Base-by-base conservation (phyloP, 768 basidiomycete genomes). In the Gelatoporia subvermispora region DNA sequence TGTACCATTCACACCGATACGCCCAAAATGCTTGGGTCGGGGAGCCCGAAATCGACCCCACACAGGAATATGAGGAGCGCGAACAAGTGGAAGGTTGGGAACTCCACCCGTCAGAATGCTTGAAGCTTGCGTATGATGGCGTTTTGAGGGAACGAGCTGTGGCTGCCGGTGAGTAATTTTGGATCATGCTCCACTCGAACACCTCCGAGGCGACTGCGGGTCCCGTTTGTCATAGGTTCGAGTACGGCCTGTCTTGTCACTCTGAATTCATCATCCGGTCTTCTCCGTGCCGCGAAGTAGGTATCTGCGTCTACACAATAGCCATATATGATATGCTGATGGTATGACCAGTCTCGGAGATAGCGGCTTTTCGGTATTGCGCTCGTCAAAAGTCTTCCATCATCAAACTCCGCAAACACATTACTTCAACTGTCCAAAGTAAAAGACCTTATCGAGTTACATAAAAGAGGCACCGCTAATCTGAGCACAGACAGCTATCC, bases 301-400 rank as follows among this genome's bases (percentile, higher is more conserved):
- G 79, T 69, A 21, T 25, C 35, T 16, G 41, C 18, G 20, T 37
- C 15, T 46, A 39, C 24, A 10, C 41, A 20, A 25, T 5, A n/a
- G n/a, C n/a, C n/a, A n/a, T n/a, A n/a, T n/a, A n/a, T n/a, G n/a
- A n/a, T n/a, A n/a, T n/a, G n/a, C n/a, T n/a, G n/a, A n/a, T n/a
- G n/a, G n/a, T n/a, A n/a, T n/a, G n/a, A n/a, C n/a, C 48, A 89
- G 86, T 61, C 69, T 89, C 55, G 86, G 86, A n/a, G 86, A 89
- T 63, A 88, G 86, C 49, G 86, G 86, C 7, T 88, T 79, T 62
- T 72, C 77, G 52, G 80, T 88, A 40, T 77, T 88, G 49, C 82
- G 88, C 31, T 78, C 81, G 15, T 81, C 82, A 21, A 72, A 79
- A 13, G 71, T 88, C 23, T 68, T 84, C 38, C 72, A 88, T 61